Percentiles rank a stretch among this genome's conserved stretches.
These are phyloP conservation scores for Leccinum subgranulosum DNA, from an alignment of 768 basidiomycete species.

Conservation along the genomic window DNA sequence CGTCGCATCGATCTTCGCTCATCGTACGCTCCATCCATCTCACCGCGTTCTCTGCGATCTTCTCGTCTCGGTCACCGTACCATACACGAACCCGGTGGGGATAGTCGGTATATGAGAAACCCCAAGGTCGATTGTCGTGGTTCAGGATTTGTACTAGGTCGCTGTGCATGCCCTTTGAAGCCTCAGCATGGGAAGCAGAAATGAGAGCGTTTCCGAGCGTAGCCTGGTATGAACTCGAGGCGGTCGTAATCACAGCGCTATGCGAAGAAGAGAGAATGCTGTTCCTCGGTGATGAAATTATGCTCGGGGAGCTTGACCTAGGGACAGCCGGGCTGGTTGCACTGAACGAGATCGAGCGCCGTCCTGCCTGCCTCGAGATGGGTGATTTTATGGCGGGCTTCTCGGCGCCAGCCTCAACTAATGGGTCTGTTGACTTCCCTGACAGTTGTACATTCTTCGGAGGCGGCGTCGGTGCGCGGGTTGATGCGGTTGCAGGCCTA, in stretches of 20 bases:
- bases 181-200: slow-evolving; percentile 94
- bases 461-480: slow-evolving; percentile 18
- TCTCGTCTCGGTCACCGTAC: slow-evolving; percentile 93
- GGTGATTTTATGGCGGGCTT: slow-evolving; percentile 34
- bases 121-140: slow-evolving; percentile 85
- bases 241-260: slow-evolving; percentile 19
- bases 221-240: slow-evolving; percentile 45
- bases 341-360: slow-evolving; percentile 70
- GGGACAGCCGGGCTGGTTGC: slow-evolving; percentile 27
- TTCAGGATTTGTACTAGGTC: slow-evolving; percentile 93
- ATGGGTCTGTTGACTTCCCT: slow-evolving; percentile 12
- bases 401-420: slow-evolving; percentile 29
- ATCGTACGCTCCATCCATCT: slow-evolving; percentile 90
- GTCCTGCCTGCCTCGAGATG: slow-evolving; percentile 49
- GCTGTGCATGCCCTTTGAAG: slow-evolving; percentile 83
- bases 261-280: slow-evolving; percentile 37
- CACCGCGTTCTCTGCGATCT: slow-evolving; percentile 87
- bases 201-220: slow-evolving; percentile 87
- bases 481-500: slow-evolving; percentile 15
- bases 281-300: slow-evolving; percentile 51
- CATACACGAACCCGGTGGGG: slow-evolving; percentile 77
- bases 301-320: slow-evolving; percentile 43
- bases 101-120: slow-evolving; percentile 82
- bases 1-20: slow-evolving; percentile 67
- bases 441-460: slow-evolving; percentile 14